phyloP scores from a whole-genome alignment of 139 green algal genomes.

The Marvania coccoides region DNA sequence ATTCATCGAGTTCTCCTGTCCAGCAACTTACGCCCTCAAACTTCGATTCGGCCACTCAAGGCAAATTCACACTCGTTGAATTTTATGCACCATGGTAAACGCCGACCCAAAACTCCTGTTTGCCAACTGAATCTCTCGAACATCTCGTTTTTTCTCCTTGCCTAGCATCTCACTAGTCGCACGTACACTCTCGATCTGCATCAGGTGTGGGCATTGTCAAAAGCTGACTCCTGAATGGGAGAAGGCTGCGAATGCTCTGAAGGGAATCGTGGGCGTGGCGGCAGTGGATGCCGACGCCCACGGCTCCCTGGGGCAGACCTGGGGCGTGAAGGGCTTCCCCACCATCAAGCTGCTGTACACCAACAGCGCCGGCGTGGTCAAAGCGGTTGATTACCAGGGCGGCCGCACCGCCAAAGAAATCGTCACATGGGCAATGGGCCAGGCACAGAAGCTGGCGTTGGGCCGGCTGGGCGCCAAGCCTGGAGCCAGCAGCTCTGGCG shows the following conservation, averaged over 20 bases:
- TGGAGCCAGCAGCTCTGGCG: constrained; percentile 1
- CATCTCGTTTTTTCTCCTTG: not conserved
- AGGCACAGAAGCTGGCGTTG: constrained; percentile 46
- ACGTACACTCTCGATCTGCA: not conserved
- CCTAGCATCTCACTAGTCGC: not conserved
- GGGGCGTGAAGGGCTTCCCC: constrained; percentile 66
- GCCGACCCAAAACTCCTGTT: not conserved
- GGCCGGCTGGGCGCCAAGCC: constrained; percentile 38
- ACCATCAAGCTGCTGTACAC: constrained; percentile 69
- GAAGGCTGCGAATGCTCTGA: constrained; percentile 55
- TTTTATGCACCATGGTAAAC: constrained; percentile 41
- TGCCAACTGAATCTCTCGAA: not conserved
- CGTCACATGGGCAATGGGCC: constrained; percentile 60
- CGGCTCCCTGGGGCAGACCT: constrained; percentile 40
- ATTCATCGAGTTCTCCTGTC: not conserved
- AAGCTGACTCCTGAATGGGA: constrained; percentile 41
- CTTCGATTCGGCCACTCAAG: not conserved
- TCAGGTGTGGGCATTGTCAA: constrained; percentile 64
- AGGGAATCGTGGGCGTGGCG: constrained; percentile 59
- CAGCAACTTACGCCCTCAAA: not conserved
- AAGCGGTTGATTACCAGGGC: constrained; percentile 60
- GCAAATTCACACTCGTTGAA: constrained; percentile 21
- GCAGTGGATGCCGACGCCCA: constrained; percentile 65
- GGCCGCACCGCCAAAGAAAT: constrained; percentile 70
- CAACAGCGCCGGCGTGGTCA: constrained; percentile 39